phyloP scores from a whole-genome alignment of 2,329 filamentous ascomycete species.

The Rhynchosporium secalis region DNA sequence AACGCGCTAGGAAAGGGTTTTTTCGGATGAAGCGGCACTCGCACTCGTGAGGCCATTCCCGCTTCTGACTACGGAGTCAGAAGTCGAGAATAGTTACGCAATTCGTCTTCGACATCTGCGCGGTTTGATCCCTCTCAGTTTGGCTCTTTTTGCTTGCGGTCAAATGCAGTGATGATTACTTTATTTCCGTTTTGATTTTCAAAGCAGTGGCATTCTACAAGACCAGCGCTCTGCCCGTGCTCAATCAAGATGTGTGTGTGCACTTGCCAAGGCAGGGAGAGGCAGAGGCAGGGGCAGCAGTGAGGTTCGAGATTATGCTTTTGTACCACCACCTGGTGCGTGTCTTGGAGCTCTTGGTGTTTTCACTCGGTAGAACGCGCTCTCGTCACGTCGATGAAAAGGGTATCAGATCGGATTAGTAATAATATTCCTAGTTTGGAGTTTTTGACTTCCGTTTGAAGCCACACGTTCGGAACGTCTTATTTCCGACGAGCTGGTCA shows the following conservation, averaged over 20 bases:
- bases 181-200: too few species aligned
- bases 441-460: background rate
- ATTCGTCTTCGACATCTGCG: background rate
- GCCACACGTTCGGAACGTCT: constrained; percentile 1
- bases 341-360: constrained; percentile 4
- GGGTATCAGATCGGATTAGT: constrained; percentile 5
- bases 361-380: background rate
- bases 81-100: background rate
- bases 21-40: constrained; percentile 13
- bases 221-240: too few species aligned
- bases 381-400: background rate
- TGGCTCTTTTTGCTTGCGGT: background rate
- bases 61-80: background rate
- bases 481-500: background rate
- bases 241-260: too few species aligned
- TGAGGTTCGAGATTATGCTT: background rate
- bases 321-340: background rate
- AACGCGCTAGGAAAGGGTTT: background rate
- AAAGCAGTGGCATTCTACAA: too few species aligned
- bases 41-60: background rate
- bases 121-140: background rate
- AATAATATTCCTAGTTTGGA: background rate
- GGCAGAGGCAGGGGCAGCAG: too few species aligned
- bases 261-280: background rate
- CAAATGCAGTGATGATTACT: too few species aligned